Conservation (phyloP, 768 basidiomycete genomes). For the Termitomyces sp. region DNA sequence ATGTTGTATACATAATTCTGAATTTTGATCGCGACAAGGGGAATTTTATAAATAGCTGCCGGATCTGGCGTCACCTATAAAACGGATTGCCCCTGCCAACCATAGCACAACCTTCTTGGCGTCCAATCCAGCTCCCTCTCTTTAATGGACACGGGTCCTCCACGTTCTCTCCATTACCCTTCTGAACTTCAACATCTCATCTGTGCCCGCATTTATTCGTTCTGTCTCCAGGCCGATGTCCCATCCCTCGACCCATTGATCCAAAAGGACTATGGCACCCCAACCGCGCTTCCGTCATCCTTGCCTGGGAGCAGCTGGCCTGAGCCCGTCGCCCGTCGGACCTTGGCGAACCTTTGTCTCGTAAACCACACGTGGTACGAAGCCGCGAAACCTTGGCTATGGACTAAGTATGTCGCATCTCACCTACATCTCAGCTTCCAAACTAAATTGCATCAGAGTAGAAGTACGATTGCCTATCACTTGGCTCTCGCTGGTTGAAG, state of each 20-base stretch:
- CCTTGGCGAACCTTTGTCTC: conserved; percentile 67
- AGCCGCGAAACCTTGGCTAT: conserved; percentile 86
- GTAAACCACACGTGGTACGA: conserved; percentile 76
- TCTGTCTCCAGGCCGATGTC: conserved; percentile 48
- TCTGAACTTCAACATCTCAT: conserved; percentile 69
- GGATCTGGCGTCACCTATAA: conserved; percentile 5
- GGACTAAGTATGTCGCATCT: conserved; percentile 50
- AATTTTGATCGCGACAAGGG: conserved; percentile 8
- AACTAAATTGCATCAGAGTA: conserved; percentile 29
- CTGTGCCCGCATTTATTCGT: conserved; percentile 65
- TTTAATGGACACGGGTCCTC: conserved; percentile 24
- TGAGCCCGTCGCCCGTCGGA: conserved; percentile 57
- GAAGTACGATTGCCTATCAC: conserved; percentile 81
- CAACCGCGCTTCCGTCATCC: conserved; percentile 69
- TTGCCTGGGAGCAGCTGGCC: conserved; percentile 67
- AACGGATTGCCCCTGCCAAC: not conserved
- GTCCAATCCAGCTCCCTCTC: not conserved
- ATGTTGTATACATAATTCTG: conserved; percentile 2
- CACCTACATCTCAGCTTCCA: not conserved
- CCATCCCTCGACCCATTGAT: conserved; percentile 72
- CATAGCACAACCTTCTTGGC: not conserved
- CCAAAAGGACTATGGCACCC: conserved; percentile 37
- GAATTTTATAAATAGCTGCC: conserved; percentile 7
- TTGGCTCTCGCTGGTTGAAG: conserved; percentile 79
- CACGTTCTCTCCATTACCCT: conserved; percentile 44